Percentiles rank a stretch among this genome's conserved stretches.
These are phyloP conservation scores for Penicillium simplicissimum DNA, from an alignment of 495 filamentous ascomycete species.

Conservation along the genomic window DNA sequence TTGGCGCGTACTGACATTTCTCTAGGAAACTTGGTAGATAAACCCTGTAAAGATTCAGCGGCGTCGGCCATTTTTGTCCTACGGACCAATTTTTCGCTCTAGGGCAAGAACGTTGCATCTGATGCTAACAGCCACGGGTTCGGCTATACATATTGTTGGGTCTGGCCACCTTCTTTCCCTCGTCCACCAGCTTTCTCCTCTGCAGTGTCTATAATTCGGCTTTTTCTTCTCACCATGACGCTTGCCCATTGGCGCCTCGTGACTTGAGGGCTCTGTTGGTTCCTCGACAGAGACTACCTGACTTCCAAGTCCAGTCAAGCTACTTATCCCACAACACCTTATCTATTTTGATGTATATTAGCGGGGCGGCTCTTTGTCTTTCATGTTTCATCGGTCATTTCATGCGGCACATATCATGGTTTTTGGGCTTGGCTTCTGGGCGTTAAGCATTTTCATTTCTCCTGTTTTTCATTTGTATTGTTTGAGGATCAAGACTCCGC, in stretches of 20 bases:
- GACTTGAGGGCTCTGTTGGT: background rate
- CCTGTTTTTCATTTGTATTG: background rate
- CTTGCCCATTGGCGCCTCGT: background rate
- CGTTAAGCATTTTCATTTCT: background rate
- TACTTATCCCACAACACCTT: background rate
- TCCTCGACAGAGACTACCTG: background rate
- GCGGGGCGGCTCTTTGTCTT: constrained; percentile 24
- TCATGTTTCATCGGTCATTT: background rate
- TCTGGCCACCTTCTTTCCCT: background rate
- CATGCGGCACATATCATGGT: background rate
- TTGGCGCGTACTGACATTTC: constrained; percentile 1
- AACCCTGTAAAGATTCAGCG: background rate
- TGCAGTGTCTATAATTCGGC: background rate
- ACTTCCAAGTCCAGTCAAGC: background rate
- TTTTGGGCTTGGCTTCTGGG: background rate
- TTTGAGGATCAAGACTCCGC: background rate
- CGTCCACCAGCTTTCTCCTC: background rate
- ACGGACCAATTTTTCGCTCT: background rate
- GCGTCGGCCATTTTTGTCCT: background rate
- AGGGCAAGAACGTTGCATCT: background rate
- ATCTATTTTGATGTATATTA: constrained; percentile 23
- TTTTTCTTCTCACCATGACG: background rate
- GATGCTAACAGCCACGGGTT: too few relatives aligned
- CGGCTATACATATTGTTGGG: background rate
- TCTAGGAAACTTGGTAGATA: constrained; percentile 43